These are phyloP conservation scores for Paramecium primaurelia DNA, from an alignment of 73 alveolate genomes.

Conservation along the genomic window DNA sequence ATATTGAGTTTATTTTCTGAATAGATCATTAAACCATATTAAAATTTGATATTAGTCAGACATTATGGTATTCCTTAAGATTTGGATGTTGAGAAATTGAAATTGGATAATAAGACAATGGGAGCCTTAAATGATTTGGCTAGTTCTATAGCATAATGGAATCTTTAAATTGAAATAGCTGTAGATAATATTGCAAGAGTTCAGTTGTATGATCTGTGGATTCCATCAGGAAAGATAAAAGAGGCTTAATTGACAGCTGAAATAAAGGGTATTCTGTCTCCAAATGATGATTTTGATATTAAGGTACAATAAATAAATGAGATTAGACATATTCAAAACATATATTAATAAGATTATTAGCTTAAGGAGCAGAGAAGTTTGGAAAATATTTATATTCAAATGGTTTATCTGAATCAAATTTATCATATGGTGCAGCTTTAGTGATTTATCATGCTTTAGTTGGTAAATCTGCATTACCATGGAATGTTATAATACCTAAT, in stretches of 20 bases:
- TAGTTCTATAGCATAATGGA: conserved; percentile 15
- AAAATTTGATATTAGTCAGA: neutral
- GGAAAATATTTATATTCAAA: neutral
- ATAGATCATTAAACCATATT: neutral
- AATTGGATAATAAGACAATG: neutral
- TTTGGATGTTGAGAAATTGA: neutral
- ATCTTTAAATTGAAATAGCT: conserved; percentile 17
- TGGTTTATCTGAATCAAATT: conserved; percentile 18
- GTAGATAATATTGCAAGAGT: neutral
- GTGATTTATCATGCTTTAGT: neutral
- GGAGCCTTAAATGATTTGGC: neutral
- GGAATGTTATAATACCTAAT: neutral
- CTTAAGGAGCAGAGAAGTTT: conserved; percentile 28
- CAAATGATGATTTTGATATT: neutral
- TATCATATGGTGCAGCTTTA: conserved; percentile 31
- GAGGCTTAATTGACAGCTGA: conserved; percentile 31
- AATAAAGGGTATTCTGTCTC: neutral
- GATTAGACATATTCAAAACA: neutral
- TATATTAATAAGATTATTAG: neutral
- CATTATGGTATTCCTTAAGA: conserved; percentile 7
- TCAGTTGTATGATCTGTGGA: neutral
- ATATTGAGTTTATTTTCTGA: neutral
- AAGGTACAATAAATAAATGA: neutral
- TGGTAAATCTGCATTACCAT: conserved; percentile 17
- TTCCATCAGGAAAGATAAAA: neutral